Conservation (phyloP, 805 yeast species). For the Barnettozyma sucrosica region DNA sequence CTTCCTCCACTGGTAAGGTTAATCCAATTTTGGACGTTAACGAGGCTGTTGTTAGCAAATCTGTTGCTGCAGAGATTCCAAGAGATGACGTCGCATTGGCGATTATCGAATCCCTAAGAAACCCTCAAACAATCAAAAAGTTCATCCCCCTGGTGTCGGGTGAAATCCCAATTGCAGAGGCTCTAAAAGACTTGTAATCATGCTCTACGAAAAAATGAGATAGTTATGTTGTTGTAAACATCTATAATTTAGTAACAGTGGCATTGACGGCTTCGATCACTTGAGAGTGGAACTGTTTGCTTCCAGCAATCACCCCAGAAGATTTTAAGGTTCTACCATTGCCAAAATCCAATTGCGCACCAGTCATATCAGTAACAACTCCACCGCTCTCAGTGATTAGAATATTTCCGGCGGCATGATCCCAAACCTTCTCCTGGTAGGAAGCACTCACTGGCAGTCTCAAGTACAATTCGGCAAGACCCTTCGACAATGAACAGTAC, state of each 20-base stretch:
- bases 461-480: constrained; percentile 87
- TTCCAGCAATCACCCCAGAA: constrained; percentile 90
- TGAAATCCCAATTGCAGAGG: constrained; percentile 21
- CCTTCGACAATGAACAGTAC: constrained; percentile 85
- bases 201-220: not conserved
- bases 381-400: constrained; percentile 91
- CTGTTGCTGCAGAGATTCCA: constrained; percentile 12
- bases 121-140: constrained; percentile 35
- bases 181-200: constrained; percentile 8
- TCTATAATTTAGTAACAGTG: constrained; percentile 8
- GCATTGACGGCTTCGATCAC: constrained; percentile 27
- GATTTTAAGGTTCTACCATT: constrained; percentile 73
- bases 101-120: constrained; percentile 33
- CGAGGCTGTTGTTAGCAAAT: not conserved
- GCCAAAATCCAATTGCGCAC: constrained; percentile 73
- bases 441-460: constrained; percentile 73
- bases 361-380: constrained; percentile 76
- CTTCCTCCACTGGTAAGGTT: constrained; percentile 39
- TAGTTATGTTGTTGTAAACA: not conserved
- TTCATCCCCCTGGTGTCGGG: constrained; percentile 42
- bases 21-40: constrained; percentile 26
- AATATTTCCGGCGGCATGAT: constrained; percentile 94
- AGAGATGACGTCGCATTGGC: constrained; percentile 54
- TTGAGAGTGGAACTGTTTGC: constrained; percentile 26
- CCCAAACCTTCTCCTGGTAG: constrained; percentile 96